Evolutionary conservation across 306 rosid genomes (phyloP), one percentile per base, ranked within the genome.

Genomic region (Pyrus betulifolia): DNA sequence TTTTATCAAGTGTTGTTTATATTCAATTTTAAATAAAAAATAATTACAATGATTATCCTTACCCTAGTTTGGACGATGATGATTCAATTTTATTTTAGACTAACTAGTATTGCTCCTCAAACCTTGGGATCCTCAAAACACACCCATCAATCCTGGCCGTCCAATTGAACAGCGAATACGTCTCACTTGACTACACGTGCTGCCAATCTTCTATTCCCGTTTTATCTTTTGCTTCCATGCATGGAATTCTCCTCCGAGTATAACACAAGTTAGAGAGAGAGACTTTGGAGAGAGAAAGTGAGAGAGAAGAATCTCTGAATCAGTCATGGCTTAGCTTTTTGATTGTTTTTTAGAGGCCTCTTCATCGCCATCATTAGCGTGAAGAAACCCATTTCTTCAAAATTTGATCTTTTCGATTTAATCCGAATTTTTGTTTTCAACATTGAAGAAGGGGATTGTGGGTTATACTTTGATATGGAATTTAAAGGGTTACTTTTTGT

Each of bases 211-310:
- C 85, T 85, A 49, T 84, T 64, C 52, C 83, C 85, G 51, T 67
- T 74, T 75, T 76, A 75, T 79, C 75, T 82, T 82, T 87, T 84
- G 82, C 69, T 82, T 90, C 78, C 98, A 89, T 94, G 98, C 98
- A 94, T 88, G 96, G 95, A 94, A 89, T 91, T 91, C 92, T 91
- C 87, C 94, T 82, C 87, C 91, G 79, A 85, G 89, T 71, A 93
- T 60, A 86, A 83, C 81, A 85, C 82, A 75, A 38, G 63, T 44
- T 59, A 2, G 69, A 64, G 73, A 61, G 51, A 76, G 81, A 55
- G 60, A 54, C 22, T 33, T 22, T 27, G 76, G 58, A 49, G 70
- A 78, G 63, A 74, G 74, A 30, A 11, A 73, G 70, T 77, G 67
- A 66, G 46, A 49, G 77, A 66, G 78, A 17, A 57, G 35, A 71